These are phyloP conservation scores for Neofusicoccum sp. DNA, from an alignment of 2,329 filamentous ascomycete species.

Conservation along the genomic window DNA sequence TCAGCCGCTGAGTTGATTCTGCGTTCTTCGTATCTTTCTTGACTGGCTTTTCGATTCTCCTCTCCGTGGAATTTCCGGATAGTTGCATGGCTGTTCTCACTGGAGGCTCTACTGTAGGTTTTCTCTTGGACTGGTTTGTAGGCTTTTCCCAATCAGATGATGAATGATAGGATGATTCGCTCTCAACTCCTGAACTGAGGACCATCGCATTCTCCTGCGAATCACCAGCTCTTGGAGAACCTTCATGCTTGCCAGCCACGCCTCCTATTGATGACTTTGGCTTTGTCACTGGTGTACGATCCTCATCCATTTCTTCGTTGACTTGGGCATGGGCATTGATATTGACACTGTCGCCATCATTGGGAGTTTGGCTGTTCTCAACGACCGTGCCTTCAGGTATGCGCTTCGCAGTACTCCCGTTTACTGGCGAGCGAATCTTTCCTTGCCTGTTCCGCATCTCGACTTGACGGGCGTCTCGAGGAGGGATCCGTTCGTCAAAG, in stretches of 20 bases:
- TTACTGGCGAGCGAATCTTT: no score
- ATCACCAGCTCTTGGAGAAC: background rate
- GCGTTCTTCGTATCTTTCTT: no score
- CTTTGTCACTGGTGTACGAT: no score
- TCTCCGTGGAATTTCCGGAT: background rate
- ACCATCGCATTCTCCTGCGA: background rate
- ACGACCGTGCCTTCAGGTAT: background rate
- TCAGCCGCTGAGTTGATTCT: no score
- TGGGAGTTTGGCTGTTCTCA: background rate
- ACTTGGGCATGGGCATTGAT: background rate
- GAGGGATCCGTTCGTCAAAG: no score
- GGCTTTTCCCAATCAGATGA: background rate
- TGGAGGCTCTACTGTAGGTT: no score
- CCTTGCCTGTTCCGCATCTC: no score
- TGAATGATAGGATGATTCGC: background rate
- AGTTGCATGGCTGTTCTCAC: background rate
- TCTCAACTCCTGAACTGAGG: background rate
- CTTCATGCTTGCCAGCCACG: no score
- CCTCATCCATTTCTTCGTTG: background rate
- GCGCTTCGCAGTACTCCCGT: no score
- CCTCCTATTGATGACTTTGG: no score
- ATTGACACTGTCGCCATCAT: background rate
- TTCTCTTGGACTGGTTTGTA: background rate
- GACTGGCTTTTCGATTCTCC: no score
- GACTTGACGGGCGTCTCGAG: no score